Evolutionary conservation across 805 yeast species (phyloP).

Genomic region (Nakazawaea peltata): DNA sequence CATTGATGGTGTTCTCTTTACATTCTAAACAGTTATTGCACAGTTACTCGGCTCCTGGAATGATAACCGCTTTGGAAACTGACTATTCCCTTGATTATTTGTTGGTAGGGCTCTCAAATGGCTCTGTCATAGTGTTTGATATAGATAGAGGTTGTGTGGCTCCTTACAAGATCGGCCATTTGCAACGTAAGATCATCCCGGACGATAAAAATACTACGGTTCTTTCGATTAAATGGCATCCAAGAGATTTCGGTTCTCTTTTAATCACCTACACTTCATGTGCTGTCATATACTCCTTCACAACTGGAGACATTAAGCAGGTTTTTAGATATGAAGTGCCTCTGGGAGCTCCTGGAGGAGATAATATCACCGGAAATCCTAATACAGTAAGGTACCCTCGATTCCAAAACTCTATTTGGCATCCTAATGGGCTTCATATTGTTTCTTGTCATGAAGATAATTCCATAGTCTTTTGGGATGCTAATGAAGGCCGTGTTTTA

Average conservation of each 20-base stretch:
- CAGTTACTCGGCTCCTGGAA: conserved; percentile 54
- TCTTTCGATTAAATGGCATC: conserved; percentile 66
- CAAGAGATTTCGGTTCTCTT: conserved; percentile 78
- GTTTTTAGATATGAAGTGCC: conserved; percentile 55
- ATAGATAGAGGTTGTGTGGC: conserved; percentile 70
- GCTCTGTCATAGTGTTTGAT: conserved; percentile 65
- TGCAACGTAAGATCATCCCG: conserved; percentile 58
- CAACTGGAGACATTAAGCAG: conserved; percentile 48
- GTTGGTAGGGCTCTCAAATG: conserved; percentile 71
- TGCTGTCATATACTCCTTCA: conserved; percentile 63
- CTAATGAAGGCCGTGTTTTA: conserved; percentile 61
- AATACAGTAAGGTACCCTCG: conserved; percentile 18
- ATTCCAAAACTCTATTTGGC: conserved; percentile 57
- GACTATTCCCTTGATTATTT: conserved; percentile 92
- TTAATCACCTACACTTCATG: conserved; percentile 65
- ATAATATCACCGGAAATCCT: conserved; percentile 23
- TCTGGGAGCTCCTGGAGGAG: conserved; percentile 69
- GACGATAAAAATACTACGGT: conserved; percentile 48
- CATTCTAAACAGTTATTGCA: conserved; percentile 53
- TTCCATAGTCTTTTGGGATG: conserved; percentile 89
- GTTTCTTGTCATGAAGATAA: conserved; percentile 78
- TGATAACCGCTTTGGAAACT: conserved; percentile 58
- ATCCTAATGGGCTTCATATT: conserved; percentile 87
- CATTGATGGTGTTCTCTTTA: conserved; percentile 63
- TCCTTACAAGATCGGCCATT: conserved; percentile 57